phyloP scores from a whole-genome alignment of 192 early-diverging fungal genomes.

The Coemansia pectinata region DNA sequence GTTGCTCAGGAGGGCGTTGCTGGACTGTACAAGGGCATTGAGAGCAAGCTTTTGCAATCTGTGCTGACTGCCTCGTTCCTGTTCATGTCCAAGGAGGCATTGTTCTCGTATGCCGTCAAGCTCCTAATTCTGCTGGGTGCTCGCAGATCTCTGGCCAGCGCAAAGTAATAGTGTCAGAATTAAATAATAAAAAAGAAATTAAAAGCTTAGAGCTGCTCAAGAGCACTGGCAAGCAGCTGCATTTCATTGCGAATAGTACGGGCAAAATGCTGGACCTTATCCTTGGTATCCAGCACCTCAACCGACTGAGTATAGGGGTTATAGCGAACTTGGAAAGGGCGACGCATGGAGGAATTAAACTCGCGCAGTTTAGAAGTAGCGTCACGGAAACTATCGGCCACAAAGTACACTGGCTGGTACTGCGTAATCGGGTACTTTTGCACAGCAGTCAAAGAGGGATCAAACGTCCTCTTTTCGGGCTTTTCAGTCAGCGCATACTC shows the following conservation, averaged over 20 bases:
- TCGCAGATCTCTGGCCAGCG: constrained; percentile 43
- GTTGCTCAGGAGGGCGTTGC: constrained; percentile 83
- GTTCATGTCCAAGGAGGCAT: constrained; percentile 89
- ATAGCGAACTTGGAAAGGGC: constrained; percentile 91
- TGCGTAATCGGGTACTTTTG: constrained; percentile 87
- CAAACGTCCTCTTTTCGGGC: constrained; percentile 80
- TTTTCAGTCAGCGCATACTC: constrained; percentile 83
- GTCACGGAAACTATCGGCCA: constrained; percentile 91
- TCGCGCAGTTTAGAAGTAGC: constrained; percentile 89
- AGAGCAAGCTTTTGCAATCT: constrained; percentile 93
- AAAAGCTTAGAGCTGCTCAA: constrained; percentile 59
- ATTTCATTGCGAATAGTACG: constrained; percentile 78
- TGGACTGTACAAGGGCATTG: constrained; percentile 89
- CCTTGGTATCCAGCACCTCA: constrained; percentile 88
- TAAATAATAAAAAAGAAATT: neutral
- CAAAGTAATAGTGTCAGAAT: constrained; percentile 11
- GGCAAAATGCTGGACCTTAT: constrained; percentile 80
- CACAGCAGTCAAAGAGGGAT: constrained; percentile 71
- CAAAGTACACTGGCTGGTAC: constrained; percentile 95
- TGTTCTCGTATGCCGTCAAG: constrained; percentile 72
- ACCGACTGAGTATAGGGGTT: constrained; percentile 89
- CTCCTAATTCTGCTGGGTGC: constrained; percentile 45
- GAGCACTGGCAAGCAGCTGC: constrained; percentile 68
- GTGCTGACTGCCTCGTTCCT: constrained; percentile 95
- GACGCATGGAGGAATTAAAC: constrained; percentile 71